Percentiles rank a stretch among this genome's conserved stretches.
Conservation (phyloP, 306 rosid genomes). For the Casuarina cunninghamiana region DNA sequence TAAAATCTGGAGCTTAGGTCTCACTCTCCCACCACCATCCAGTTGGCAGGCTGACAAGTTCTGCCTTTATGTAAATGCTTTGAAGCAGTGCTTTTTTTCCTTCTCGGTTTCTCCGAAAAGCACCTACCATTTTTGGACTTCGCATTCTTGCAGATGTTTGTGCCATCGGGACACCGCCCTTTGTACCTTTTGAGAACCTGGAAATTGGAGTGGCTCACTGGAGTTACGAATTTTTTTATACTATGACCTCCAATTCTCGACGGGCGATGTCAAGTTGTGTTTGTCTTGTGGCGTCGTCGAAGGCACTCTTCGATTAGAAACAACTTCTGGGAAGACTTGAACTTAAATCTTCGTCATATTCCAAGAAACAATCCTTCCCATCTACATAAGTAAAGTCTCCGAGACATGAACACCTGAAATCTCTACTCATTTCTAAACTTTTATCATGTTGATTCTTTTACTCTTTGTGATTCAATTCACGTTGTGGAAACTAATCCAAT, state of each 20-base stretch:
- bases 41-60: no score
- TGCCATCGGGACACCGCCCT: no score
- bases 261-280: neutral
- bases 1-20: no score
- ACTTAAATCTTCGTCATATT: neutral
- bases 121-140: no score
- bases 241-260: neutral
- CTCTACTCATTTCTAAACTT: no score
- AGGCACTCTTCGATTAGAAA: slow-evolving; percentile 10
- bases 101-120: no score
- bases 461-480: neutral
- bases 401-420: neutral
- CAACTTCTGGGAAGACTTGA: neutral
- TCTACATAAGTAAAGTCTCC: neutral
- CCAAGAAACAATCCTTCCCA: neutral
- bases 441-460: no score
- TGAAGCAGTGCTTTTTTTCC: no score
- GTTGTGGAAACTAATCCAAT: slow-evolving; percentile 19
- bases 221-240: neutral
- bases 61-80: no score
- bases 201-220: neutral
- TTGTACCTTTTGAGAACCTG: no score
- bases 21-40: no score
- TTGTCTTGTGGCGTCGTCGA: neutral
- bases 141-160: no score